phyloP scores from a whole-genome alignment of 352 stramenopile species.

The Peronospora destructor region DNA sequence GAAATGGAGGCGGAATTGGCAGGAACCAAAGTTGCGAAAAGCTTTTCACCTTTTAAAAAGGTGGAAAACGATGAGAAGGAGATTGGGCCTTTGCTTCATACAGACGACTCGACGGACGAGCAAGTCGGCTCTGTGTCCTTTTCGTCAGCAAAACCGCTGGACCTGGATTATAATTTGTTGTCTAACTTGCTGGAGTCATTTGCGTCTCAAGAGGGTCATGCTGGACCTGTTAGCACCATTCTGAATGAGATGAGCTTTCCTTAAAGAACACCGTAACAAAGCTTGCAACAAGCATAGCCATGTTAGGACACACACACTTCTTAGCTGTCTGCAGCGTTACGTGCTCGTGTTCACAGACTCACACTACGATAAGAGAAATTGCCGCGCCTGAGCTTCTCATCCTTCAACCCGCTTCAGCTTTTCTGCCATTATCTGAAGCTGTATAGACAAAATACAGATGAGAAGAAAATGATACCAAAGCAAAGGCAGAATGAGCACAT shows the following conservation, averaged over 20 bases:
- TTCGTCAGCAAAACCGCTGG: constrained; percentile 41
- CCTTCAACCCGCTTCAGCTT: constrained; percentile 32
- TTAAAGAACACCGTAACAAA: constrained; percentile 6
- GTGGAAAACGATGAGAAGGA: constrained; percentile 14
- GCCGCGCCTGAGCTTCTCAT: constrained; percentile 35
- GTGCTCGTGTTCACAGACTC: constrained; percentile 13
- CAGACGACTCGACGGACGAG: constrained; percentile 5
- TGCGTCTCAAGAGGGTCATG: constrained; percentile 63
- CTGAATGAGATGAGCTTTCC: constrained; percentile 52
- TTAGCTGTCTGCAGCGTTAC: constrained; percentile 9
- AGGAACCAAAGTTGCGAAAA: constrained; percentile 47
- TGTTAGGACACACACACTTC: constrained; percentile 11
- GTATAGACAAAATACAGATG: constrained; percentile 8
- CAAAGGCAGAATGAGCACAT: neutral
- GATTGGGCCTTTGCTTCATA: neutral
- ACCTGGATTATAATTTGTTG: constrained; percentile 80
- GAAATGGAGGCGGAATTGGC: constrained; percentile 72
- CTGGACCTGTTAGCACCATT: constrained; percentile 71
- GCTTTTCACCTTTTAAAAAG: constrained; percentile 37
- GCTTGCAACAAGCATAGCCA: neutral
- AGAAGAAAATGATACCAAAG: neutral
- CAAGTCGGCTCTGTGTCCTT: constrained; percentile 16
- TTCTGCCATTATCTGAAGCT: constrained; percentile 30
- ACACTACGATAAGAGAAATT: constrained; percentile 44
- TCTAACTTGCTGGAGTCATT: constrained; percentile 79